A percentile compares a stretch with the other conserved stretches of the same genome.
phyloP scores from a whole-genome alignment of 768 basidiomycete genomes.

The Termitomyces titanicus region DNA sequence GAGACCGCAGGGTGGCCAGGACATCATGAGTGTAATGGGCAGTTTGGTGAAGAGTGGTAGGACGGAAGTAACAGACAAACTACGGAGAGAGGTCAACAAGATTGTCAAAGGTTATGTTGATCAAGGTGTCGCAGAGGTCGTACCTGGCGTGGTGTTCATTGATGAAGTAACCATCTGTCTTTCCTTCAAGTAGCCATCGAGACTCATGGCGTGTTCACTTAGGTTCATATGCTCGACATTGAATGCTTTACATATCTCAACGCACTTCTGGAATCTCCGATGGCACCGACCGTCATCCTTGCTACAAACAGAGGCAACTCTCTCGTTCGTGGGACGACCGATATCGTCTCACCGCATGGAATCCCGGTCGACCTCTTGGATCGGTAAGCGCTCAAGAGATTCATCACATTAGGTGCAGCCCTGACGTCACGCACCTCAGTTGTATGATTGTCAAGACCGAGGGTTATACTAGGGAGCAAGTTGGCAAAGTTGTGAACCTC shows the following conservation, averaged over 20 bases:
- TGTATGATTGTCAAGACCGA: slow-evolving; percentile 96
- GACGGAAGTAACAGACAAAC: slow-evolving; percentile 96
- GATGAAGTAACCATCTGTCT: slow-evolving; percentile 70
- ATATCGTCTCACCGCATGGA: slow-evolving; percentile 90
- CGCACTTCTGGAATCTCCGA: slow-evolving; percentile 89
- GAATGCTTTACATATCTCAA: slow-evolving; percentile 99
- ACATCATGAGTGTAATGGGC: slow-evolving; percentile 98
- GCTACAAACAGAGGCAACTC: slow-evolving; percentile 95
- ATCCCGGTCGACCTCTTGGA: slow-evolving; percentile 92
- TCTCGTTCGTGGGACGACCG: slow-evolving; percentile 89
- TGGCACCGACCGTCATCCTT: slow-evolving; percentile 96
- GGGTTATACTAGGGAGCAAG: slow-evolving; percentile 77
- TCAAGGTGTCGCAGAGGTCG: slow-evolving; percentile 96
- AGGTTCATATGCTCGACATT: slow-evolving; percentile 99
- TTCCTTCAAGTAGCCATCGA: neutral
- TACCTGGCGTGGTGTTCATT: slow-evolving; percentile 97
- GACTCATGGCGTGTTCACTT: slow-evolving; percentile 4
- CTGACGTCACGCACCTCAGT: slow-evolving; percentile 30
- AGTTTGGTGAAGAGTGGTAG: slow-evolving; percentile 85
- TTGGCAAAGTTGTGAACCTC: slow-evolving; percentile 81
- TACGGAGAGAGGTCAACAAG: slow-evolving; percentile 93
- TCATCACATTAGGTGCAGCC: neutral
- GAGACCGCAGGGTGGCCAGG: slow-evolving; percentile 92
- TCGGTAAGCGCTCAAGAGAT: slow-evolving; percentile 45
- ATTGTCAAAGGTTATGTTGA: slow-evolving; percentile 97